A percentile compares a stretch with the other conserved stretches of the same genome.
Conservation (phyloP, 305 asterid species). For the Fraxinus paxiana region DNA sequence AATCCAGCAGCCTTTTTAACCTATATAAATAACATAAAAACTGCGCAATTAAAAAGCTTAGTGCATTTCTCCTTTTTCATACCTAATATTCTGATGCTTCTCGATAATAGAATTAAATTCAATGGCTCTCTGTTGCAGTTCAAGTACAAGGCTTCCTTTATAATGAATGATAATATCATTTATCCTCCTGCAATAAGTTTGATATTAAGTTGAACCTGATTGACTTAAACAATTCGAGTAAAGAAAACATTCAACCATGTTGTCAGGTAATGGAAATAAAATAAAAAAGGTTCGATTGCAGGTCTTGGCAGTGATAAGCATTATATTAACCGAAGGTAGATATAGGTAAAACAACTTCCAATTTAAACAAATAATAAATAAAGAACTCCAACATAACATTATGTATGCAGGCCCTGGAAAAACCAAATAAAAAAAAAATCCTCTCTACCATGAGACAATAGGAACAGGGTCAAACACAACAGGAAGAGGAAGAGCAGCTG, state of each 20-base stretch:
- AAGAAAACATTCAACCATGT: not conserved
- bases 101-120: constrained; percentile 74
- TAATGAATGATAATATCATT: constrained; percentile 51
- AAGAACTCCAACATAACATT: not conserved
- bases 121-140: constrained; percentile 95
- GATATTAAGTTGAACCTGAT: not conserved
- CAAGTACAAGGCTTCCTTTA: constrained; percentile 81
- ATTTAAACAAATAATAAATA: not conserved
- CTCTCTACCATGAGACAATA: not conserved
- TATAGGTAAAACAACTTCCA: not conserved
- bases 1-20: constrained; percentile 24
- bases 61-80: constrained; percentile 2
- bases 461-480: not conserved
- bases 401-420: not conserved
- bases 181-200: constrained; percentile 64
- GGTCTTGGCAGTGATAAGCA: not conserved
- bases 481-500: not conserved
- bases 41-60: not conserved
- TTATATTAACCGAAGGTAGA: not conserved
- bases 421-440: not conserved
- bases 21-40: constrained; percentile 1
- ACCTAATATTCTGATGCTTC: constrained; percentile 86
- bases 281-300: not conserved
- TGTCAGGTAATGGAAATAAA: not conserved
- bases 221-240: constrained; percentile 9